phyloP scores from a whole-genome alignment of 192 early-diverging fungal genomes.

The Rhizophagus prolifer region DNA sequence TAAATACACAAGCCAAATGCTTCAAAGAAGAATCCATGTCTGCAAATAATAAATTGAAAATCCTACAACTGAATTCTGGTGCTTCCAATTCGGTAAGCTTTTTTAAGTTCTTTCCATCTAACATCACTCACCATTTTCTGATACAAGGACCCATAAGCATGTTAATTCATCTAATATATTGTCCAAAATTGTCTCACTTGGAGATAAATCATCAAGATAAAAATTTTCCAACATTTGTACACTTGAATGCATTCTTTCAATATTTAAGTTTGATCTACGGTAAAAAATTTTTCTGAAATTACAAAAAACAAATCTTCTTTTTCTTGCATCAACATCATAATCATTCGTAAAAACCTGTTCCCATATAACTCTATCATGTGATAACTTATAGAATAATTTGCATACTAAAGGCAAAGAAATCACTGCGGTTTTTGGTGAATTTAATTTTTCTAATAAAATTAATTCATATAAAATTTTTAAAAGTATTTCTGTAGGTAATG shows the following conservation, averaged over 20 bases:
- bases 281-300: slow-evolving; percentile 26
- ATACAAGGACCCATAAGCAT: slow-evolving; percentile 15
- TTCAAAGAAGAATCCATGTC: slow-evolving; percentile 7
- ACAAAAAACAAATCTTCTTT: slow-evolving; percentile 4
- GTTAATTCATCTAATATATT: slow-evolving; percentile 12
- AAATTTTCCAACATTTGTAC: neutral
- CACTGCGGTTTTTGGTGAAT: slow-evolving; percentile 15
- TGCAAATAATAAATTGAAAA: neutral
- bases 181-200: neutral
- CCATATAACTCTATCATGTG: slow-evolving; percentile 14
- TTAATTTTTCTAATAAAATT: neutral
- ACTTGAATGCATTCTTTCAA: neutral
- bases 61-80: slow-evolving; percentile 1
- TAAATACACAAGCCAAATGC: slow-evolving; percentile 12
- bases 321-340: slow-evolving; percentile 13
- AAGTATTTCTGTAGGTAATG: slow-evolving; percentile 15
- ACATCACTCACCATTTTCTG: slow-evolving; percentile 1
- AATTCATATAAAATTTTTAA: slow-evolving; percentile 17
- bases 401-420: slow-evolving; percentile 13
- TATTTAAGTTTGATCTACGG: slow-evolving; percentile 2
- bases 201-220: neutral
- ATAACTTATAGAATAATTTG: neutral
- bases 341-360: neutral
- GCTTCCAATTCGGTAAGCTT: neutral
- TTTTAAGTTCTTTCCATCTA: slow-evolving; percentile 11